Evolutionary conservation across 108 stramenopile genomes (phyloP).

Genomic region (Pseudonitzschia delicatissima): DNA sequence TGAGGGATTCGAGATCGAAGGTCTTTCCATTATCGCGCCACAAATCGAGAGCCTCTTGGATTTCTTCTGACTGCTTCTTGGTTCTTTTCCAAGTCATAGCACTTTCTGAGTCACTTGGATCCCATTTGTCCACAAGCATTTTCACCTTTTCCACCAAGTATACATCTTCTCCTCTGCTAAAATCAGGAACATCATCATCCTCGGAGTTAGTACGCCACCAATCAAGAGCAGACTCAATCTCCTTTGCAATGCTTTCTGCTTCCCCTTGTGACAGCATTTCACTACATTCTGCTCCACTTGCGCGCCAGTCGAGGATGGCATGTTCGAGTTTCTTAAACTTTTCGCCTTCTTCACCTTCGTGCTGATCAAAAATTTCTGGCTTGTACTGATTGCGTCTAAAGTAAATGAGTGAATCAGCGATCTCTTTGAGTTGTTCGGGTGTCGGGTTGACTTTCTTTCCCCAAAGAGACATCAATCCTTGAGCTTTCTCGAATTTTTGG

Average conservation of each 20-base stretch:
- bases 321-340: constrained; percentile 38
- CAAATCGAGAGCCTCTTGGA: constrained; percentile 26
- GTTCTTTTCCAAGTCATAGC: constrained; percentile 26
- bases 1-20: constrained; percentile 16
- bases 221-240: constrained; percentile 35
- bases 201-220: constrained; percentile 23
- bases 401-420: constrained; percentile 38
- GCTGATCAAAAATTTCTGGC: constrained; percentile 34
- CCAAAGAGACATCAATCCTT: constrained; percentile 34
- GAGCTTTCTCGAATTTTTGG: constrained; percentile 32
- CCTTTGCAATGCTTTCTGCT: constrained; percentile 27
- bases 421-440: constrained; percentile 28
- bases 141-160: constrained; percentile 27
- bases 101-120: constrained; percentile 19
- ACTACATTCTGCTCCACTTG: constrained; percentile 18
- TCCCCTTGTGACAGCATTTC: constrained; percentile 16
- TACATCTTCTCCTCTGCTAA: constrained; percentile 16
- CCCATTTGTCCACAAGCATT: constrained; percentile 25
- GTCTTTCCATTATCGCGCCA: constrained; percentile 36
- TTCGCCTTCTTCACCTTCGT: constrained; percentile 29
- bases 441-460: constrained; percentile 30
- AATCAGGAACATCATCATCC: constrained; percentile 22
- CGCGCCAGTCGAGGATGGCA: constrained; percentile 40
- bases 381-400: constrained; percentile 35
- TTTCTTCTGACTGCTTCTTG: constrained; percentile 24